A percentile compares a stretch with the other conserved stretches of the same genome.
Evolutionary conservation across 1,284 basidiomycete species (phyloP).

Genomic region (Coniophora puteana): DNA sequence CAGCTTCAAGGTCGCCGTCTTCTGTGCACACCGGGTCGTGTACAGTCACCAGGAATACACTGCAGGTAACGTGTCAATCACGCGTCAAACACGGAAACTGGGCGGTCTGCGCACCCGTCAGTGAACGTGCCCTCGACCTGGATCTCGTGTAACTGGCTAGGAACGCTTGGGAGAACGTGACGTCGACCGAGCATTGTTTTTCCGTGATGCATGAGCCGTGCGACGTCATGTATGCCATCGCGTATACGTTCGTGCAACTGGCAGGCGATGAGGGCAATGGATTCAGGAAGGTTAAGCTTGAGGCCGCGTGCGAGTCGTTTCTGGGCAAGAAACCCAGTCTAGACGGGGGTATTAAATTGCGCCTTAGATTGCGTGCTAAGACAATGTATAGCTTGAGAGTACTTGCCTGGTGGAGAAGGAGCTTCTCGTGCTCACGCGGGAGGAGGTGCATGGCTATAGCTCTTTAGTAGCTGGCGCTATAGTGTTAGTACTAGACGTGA

Average conservation of each 20-base stretch:
- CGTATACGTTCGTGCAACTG: conserved; percentile 93
- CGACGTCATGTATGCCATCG: conserved; percentile 89
- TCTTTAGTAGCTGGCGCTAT: too few species aligned
- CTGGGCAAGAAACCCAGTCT: conserved; percentile 88
- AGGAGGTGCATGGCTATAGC: conserved; percentile 38
- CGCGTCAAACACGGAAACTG: neutral
- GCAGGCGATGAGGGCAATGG: conserved; percentile 84
- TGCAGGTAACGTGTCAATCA: conserved; percentile 2
- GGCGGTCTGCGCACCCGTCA: conserved; percentile 57
- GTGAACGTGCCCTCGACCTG: conserved; percentile 92
- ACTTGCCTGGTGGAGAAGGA: conserved; percentile 50
- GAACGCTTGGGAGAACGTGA: conserved; percentile 85
- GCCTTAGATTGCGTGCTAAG: neutral
- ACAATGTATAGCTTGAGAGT: neutral
- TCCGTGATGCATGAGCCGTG: conserved; percentile 89
- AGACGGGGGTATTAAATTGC: conserved; percentile 2
- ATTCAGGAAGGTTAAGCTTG: conserved; percentile 84
- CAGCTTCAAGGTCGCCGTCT: conserved; percentile 72
- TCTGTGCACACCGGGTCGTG: conserved; percentile 92
- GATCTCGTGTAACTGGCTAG: conserved; percentile 70
- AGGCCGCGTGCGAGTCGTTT: conserved; percentile 91
- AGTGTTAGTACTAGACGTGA: too few species aligned
- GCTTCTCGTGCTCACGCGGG: conserved; percentile 47
- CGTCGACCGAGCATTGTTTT: conserved; percentile 85
- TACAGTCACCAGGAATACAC: conserved; percentile 92